Conservation (phyloP, 1,139 yeast genomes). For the Kluyveromyces sp. region DNA sequence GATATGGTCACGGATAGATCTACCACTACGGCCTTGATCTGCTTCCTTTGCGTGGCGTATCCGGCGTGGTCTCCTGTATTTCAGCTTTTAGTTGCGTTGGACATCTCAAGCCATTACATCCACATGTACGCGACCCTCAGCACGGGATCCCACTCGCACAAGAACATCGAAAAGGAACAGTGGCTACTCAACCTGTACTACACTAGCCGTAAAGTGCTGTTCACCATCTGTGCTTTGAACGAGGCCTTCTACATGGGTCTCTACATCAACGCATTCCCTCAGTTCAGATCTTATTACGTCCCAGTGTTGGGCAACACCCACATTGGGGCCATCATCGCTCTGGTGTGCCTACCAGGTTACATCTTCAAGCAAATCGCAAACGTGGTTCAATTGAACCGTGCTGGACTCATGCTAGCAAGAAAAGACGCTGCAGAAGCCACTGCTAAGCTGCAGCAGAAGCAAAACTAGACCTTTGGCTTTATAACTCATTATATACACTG, state of each 20-base stretch:
- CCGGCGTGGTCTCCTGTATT: conserved; percentile 58
- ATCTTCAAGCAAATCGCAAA: conserved; percentile 86
- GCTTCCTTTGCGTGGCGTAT: conserved; percentile 74
- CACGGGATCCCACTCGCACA: conserved; percentile 76
- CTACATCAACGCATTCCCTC: conserved; percentile 56
- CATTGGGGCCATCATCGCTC: conserved; percentile 54
- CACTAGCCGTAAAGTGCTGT: conserved; percentile 75
- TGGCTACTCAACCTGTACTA: conserved; percentile 78
- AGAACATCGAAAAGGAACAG: conserved; percentile 67
- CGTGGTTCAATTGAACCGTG: conserved; percentile 79
- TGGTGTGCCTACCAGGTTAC: conserved; percentile 78
- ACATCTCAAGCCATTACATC: conserved; percentile 93
- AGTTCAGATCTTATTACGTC: conserved; percentile 29
- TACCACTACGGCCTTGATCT: conserved; percentile 85
- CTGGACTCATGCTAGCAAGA: conserved; percentile 74
- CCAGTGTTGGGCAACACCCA: conserved; percentile 36
- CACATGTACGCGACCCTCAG: conserved; percentile 95
- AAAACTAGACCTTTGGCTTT: neutral
- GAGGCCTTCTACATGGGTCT: conserved; percentile 89
- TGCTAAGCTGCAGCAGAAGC: neutral
- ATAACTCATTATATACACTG: neutral
- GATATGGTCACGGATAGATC: conserved; percentile 99
- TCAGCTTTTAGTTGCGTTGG: conserved; percentile 81
- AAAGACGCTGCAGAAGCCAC: conserved; percentile 60
- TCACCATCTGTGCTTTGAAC: conserved; percentile 84